phyloP scores from a whole-genome alignment of 306 rosid genomes.

The Cicer cuneatum region DNA sequence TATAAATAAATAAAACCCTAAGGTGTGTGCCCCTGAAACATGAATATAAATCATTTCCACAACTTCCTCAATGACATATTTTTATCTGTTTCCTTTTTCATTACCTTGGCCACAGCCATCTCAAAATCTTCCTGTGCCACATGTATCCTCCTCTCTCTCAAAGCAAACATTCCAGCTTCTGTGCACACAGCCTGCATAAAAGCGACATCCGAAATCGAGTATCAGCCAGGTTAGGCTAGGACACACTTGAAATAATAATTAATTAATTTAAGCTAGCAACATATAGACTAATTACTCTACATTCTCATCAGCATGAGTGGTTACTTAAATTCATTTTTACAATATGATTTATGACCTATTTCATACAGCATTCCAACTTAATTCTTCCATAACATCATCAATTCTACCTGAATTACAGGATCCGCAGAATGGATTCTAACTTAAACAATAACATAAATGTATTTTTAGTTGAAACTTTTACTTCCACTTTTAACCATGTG shows the following conservation, averaged over 20 bases:
- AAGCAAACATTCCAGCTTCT: conserved; percentile 99
- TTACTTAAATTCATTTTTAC: background rate
- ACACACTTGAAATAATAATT: background rate
- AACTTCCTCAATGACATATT: conserved; percentile 96
- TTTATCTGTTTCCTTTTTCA: conserved; percentile 96
- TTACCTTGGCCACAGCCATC: conserved; percentile 99
- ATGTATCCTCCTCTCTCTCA: conserved; percentile 95
- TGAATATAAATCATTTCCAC: conserved; percentile 72
- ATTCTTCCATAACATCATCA: background rate
- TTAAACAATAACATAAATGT: conserved; percentile 7
- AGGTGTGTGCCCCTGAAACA: conserved; percentile 1
- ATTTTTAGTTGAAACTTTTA: background rate
- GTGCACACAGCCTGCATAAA: conserved; percentile 94
- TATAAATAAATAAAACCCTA: too few relatives aligned
- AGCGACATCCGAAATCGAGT: background rate
- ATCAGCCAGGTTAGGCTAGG: background rate
- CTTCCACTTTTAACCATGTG: background rate
- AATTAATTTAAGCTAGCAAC: background rate
- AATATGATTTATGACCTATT: background rate
- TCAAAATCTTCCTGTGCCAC: conserved; percentile 98
- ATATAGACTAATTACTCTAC: background rate
- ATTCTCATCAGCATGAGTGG: background rate
- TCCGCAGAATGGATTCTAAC: background rate
- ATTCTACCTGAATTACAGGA: background rate
- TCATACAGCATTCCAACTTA: background rate